Base-by-base conservation (phyloP, 331 rosid species). In the Malus hybrid region DNA sequence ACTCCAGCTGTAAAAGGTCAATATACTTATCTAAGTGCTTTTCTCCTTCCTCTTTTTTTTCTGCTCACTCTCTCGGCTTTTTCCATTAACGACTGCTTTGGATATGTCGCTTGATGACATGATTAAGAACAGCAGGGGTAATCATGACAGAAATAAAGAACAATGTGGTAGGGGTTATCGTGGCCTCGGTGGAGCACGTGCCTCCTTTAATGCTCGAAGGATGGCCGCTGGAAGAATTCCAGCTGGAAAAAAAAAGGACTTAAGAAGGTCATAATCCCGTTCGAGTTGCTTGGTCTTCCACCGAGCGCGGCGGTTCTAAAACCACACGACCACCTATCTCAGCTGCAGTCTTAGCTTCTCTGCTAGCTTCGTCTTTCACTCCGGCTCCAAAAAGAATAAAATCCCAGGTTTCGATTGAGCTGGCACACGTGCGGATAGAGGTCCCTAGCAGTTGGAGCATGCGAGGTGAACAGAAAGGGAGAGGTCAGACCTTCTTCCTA, bases 251-350 rank as follows among this genome's bases (percentile, higher is more conserved):
- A 88, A 88, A 55, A 91, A 84, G 58, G 96, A 83, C 82, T 86
- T 93, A 62, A 93, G 97, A 78, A 84, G 84, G 83, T 93, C 94
- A 79, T 79, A 93, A 81, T 88, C 98, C 74, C 94, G 90, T 79
- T 93, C 97, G 14, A 93, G 97, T 56, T 93, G 98, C 86, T 24
- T 24, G 24, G 24, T 24, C 24, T 24, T 24, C 24, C 24, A 24
- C 24, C 24, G 24, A 24, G 24, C 97, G 53, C 96, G 83, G 84
- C 98, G 97, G 87, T 91, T 93, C 81, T 93, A 97, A 76, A 89
- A 93, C 98, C 98, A 93, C 57, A 93, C 97, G 5, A 96, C 97
- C 80, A 93, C 97, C 84, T 93, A 97, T 74, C 98, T 86, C 0
- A 93, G 96, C 77, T 89, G 97, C 84, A 93, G 79, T 13, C 98